Base-by-base conservation (phyloP, 1,284 basidiomycete species). In the Cystobasidium slooffiae region DNA sequence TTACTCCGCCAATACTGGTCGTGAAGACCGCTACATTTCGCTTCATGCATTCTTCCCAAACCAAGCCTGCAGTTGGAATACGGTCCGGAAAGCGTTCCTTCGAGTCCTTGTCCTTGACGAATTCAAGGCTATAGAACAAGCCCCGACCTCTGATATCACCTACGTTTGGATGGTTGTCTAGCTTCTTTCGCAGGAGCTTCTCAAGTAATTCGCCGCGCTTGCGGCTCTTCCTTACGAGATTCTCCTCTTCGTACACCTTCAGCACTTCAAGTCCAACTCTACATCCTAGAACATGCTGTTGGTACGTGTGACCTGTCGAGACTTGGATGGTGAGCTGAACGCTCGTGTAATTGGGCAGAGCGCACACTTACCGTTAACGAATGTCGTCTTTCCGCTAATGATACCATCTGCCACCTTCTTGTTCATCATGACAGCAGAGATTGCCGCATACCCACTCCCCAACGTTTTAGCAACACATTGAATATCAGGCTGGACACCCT, bases 401-500 rank as follows among this genome's bases (percentile, higher is more conserved):
- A 63, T 16, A n/a, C n/a, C 43, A 16, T 44, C 44, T 14, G 31
- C 46, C 12, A 63, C 61, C 6, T 31, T 18, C 61, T 44, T 20
- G 61, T 47, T 63, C 41, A 63, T 63, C 61, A 63, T 14, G 8
- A 63, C 61, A 12, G 61, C 61, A 8, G 61, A 63, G 9, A 63
- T 24, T 8, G 61, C 8, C 12, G 44, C 61, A 41, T 63, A 63
- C 3, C 61, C 61, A 24, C 61, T 9, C 20, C 61, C 61, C 7
- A 63, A 43, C 22, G 41, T 47, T 24, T 63, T 63, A 43, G 41
- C 61, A 24, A 46, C 61, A 44, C 39, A 44, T 46, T 63, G 61
- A 20, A 46, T 63, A 12, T 63, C 41, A 16, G 61, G 61, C 41
- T 63, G 61, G 44, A 47, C 86, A 62, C 88, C 88, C 78, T 93